Evolutionary conservation across 345 rosid species (phyloP), one percentile per base, ranked within the genome.

Genomic region (Eucalyptus decipiens): DNA sequence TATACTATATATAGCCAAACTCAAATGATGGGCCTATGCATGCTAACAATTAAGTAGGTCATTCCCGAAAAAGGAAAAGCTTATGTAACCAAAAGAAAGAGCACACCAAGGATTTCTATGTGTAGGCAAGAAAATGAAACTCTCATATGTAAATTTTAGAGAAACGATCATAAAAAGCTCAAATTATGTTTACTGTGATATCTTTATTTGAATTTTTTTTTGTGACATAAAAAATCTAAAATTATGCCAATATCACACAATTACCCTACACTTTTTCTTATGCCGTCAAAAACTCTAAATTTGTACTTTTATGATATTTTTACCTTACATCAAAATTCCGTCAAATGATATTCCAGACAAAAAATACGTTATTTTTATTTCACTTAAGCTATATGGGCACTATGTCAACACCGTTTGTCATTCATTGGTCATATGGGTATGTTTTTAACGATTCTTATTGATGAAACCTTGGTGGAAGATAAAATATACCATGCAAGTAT

Each of bases 361-460:
- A 40, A 34, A 32, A 5, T 10, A 9, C 0, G 0, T 16, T 15
- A 19, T 32, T 16, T 32, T 69, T 17, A 2, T 69, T 32, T 69
- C 42, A 69, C 26, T 51, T 52, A 52, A 52, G 58, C 26, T 52
- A 8, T 52, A 52, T 4, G 26, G 11, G 11, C 1, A 52, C 5
- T 52, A 52, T 21, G 26, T 34, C 7, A 34, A 69, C 6, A 18
- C 43, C 7, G 0, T 69, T 17, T 69, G 43, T 52, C 58, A 52
- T 21, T 52, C 58, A 52, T 19, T 52, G 58, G 58, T 52, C 58
- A 52, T 21, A 9, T 52, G 26, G 58, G 58, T 52, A 8, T 52
- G 4, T 21, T 19, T 52, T 52, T 52, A 52, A 52, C 11, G 5
- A 18, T 14, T 5, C 18, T 34, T 14, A 6, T 34, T n/a, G 24